Evolutionary conservation across 306 rosid species (phyloP).

Genomic region (Neltuma alba): DNA sequence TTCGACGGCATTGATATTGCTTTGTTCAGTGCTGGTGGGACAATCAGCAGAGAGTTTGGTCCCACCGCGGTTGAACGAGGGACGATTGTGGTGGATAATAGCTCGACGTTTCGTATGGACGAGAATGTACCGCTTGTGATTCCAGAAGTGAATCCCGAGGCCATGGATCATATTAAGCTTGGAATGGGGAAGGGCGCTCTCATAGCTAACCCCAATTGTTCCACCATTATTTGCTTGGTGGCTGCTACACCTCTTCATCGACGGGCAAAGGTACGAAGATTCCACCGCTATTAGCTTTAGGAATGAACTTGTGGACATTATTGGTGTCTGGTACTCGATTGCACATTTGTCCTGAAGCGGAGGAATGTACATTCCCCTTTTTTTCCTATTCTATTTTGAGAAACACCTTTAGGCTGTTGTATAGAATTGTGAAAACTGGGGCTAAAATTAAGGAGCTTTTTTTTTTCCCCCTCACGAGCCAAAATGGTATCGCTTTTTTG

Average conservation of each 20-base stretch:
- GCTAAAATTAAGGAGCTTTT: background rate
- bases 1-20: conserved; percentile 86
- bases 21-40: conserved; percentile 93
- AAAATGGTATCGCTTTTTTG: background rate
- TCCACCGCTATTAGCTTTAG: background rate
- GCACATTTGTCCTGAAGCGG: background rate
- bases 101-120: conserved; percentile 94
- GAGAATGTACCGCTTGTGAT: conserved; percentile 84
- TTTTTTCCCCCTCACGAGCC: no score
- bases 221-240: conserved; percentile 89
- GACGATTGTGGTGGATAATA: conserved; percentile 80
- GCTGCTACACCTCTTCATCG: conserved; percentile 96
- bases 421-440: background rate
- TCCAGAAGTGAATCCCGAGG: conserved; percentile 95
- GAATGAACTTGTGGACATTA: no score
- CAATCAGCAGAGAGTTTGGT: conserved; percentile 79
- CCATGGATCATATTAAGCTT: conserved; percentile 64
- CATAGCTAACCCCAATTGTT: conserved; percentile 95
- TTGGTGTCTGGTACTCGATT: background rate
- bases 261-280: conserved; percentile 64
- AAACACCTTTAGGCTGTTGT: background rate
- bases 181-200: conserved; percentile 84
- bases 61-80: conserved; percentile 80
- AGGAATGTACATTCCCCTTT: background rate
- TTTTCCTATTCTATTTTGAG: background rate